Percentiles rank a stretch among this genome's conserved stretches.
Conservation (phyloP, 1,284 basidiomycete genomes). For the Cutaneotrichosporon dermatis region DNA sequence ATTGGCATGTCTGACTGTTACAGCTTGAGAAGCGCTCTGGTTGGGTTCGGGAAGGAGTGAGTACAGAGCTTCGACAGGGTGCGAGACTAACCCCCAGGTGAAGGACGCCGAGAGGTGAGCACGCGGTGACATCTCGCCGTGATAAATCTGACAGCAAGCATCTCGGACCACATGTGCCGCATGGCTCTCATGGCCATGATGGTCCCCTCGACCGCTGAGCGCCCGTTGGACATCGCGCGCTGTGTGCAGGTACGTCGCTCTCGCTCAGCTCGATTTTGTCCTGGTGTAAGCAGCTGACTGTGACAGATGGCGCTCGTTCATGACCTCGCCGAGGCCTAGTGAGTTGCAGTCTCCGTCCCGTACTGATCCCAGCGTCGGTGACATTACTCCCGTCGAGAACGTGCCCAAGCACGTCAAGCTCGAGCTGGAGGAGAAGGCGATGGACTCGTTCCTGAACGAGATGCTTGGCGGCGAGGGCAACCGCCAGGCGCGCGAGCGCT, state of each 20-base stretch:
- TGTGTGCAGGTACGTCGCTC: slow-evolving; percentile 41
- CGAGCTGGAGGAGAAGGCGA: slow-evolving; percentile 65
- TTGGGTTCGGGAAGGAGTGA: slow-evolving; percentile 78
- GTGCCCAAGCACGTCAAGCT: slow-evolving; percentile 77
- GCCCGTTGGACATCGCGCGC: slow-evolving; percentile 66
- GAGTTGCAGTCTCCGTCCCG: slow-evolving; percentile 9
- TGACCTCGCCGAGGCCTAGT: slow-evolving; percentile 91
- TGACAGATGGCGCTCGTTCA: slow-evolving; percentile 75
- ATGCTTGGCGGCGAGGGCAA: slow-evolving; percentile 70
- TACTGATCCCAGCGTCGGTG: slow-evolving; percentile 61
- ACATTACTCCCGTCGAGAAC: slow-evolving; percentile 85
- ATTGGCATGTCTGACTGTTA: slow-evolving; percentile 4
- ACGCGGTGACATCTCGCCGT: not conserved
- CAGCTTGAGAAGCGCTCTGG: slow-evolving; percentile 92
- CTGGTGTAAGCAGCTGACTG: not conserved
- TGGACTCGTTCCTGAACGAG: slow-evolving; percentile 81
- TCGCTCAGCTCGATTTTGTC: not conserved
- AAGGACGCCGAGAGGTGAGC: slow-evolving; percentile 69
- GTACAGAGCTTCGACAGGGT: slow-evolving; percentile 15
- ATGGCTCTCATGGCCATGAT: slow-evolving; percentile 92
- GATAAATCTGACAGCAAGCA: slow-evolving; percentile 54
- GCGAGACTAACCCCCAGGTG: slow-evolving; percentile 54
- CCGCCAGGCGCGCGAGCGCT: slow-evolving; percentile 66
- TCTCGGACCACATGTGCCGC: slow-evolving; percentile 96
- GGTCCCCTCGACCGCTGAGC: slow-evolving; percentile 57